Percentiles rank a stretch among this genome's conserved stretches.
These are phyloP conservation scores for Clitoria ternatea DNA, from an alignment of 306 rosid genomes.

Conservation along the genomic window DNA sequence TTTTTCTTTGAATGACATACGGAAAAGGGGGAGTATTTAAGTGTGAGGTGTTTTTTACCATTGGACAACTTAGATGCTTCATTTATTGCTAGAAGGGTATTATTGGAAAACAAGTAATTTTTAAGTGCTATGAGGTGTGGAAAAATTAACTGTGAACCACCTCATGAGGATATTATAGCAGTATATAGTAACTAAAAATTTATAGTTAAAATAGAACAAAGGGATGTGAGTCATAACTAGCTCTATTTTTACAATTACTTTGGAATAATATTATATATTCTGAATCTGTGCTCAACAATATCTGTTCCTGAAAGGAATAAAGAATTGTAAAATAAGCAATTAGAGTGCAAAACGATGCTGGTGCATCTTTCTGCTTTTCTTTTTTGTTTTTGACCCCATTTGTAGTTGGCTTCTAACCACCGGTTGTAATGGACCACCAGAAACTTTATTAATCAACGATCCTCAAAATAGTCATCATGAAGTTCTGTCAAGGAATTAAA, in stretches of 20 bases:
- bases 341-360: background rate
- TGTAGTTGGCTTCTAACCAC: slow-evolving; percentile 13
- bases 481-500: background rate
- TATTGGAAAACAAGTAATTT: too few relatives aligned
- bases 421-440: slow-evolving; percentile 16
- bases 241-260: background rate
- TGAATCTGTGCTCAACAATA: background rate
- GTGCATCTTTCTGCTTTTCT: background rate
- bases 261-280: background rate
- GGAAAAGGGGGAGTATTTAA: too few relatives aligned
- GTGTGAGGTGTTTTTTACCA: too few relatives aligned
- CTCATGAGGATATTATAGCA: too few relatives aligned
- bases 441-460: background rate
- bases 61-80: too few relatives aligned
- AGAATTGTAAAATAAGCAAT: background rate
- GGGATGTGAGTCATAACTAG: background rate
- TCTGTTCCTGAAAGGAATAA: background rate
- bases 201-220: too few relatives aligned
- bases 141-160: too few relatives aligned
- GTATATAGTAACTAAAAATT: too few relatives aligned
- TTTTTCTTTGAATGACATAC: too few relatives aligned
- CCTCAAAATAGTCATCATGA: background rate
- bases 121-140: too few relatives aligned
- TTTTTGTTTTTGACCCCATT: background rate
- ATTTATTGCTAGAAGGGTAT: too few relatives aligned